Base-by-base conservation (phyloP, 2,329 filamentous ascomycete genomes). In the Scortechinia acanthostroma region DNA sequence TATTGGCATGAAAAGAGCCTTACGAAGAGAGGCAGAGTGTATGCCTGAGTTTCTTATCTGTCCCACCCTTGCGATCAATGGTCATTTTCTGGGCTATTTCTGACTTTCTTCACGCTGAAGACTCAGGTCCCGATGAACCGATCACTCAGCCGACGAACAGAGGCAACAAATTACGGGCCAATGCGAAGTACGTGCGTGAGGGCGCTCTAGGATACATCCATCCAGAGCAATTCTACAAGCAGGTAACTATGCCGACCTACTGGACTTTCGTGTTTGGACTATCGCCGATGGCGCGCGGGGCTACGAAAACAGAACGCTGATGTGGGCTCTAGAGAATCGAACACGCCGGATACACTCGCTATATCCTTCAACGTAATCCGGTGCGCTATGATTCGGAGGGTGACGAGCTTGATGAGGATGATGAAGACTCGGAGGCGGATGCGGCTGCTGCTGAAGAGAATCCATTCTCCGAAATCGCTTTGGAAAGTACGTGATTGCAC, bases 361-460 rank as follows among this genome's bases (percentile, higher is more conserved):
- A 74, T 55, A 80, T 81, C 44, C 65, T 83, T 42, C 67, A 71
- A 50, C 70, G 65, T 33, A 83, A 81, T 47, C 79, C 80, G 4
- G 65, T 68, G 44, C 71, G 74, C 50, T 79, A 75, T 57, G 79
- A 84, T 54, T 74, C 74, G n/a, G 76, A 83, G 55, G 80, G 80
- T 45, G 77, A 80, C 50, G 71, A 81, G 48, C 66, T 81, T 42
- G 75, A 79, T 25, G 69, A 71, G 19, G 71, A 74, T 47, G 75
- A 79, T 55, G 72, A 72, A 53, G 73, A 77, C 52, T 70, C 73
- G 43, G 73, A 77, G 46, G 73, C 73, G n/a, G 74, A 76, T 52
- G 70, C 72, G 19, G 66, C 70, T 42, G 73, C 74, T n/a, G 68
- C 71, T 21, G 75, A 78, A 52, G 77, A 80, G 50, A 77, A 83